Base-by-base conservation (phyloP, 23 red algal genomes). In the Gracilariopsis chorda region DNA sequence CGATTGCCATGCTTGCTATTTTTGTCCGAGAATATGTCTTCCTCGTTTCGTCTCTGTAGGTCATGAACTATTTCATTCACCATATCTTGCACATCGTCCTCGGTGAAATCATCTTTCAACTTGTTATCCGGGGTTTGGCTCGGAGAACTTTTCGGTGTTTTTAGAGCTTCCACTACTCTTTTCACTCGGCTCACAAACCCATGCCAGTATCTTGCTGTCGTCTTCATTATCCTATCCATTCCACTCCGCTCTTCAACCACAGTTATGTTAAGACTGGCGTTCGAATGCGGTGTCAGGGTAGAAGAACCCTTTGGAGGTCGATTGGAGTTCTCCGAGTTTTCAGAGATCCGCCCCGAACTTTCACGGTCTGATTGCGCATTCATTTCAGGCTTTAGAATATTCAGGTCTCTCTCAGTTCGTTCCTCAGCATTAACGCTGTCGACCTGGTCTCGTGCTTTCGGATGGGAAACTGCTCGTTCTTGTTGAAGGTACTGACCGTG, bases 1-100 rank as follows among this genome's bases (percentile, higher is more conserved):
- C 35, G 27, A 39, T 69, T 74, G 29, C 20, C 64, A 10, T 52
- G 60, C 12, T 65, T 44, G 44, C 56, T 39, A 33, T 5, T 10
- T 73, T 36, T 39, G 32, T 43, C 48, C 28, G 17, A 2, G 27
- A 1, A 36, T 14, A 36, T 1, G 23, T 11, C 63, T 36, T 63
- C 43, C 2, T 74, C 82, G 47, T 21, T 55, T 52, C 65, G 82
- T 41, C 16, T 46, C 44, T 87, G 82, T 71, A 87, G 69, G 60
- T 87, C 62, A 34, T 51, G 65, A 20, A 87, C 60, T 19, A 87
- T 63, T 39, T 74, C 82, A 37, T 74, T 70, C 40, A 87, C 64
- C 60, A 87, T 52, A 43, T 67, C 65, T 36, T 87, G 47, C 5
- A 87, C 32, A 23, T 87, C 82, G 17, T 87, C 62, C 20, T 87